phyloP scores from a whole-genome alignment of 129 eudicot species.

The Deinandra increscens region DNA sequence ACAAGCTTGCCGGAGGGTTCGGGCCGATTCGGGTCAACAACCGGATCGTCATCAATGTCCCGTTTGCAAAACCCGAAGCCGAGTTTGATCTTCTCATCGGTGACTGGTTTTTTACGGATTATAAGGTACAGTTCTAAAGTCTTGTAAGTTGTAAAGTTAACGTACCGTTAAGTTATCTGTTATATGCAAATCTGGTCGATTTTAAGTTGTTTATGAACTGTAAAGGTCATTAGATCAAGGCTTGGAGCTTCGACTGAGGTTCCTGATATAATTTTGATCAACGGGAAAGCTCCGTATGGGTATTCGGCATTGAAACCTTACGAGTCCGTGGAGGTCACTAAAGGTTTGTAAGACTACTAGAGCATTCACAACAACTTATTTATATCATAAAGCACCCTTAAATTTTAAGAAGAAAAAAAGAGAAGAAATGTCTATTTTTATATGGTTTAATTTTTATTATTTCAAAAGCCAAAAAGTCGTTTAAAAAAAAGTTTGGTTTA shows the following conservation, averaged over 20 bases:
- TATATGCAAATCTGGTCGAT: background rate
- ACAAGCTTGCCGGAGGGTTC: slow-evolving; percentile 68
- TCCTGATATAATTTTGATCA: slow-evolving; percentile 62
- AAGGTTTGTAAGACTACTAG: slow-evolving; percentile 48
- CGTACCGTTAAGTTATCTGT: background rate
- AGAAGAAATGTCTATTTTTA: no score
- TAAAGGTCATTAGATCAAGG: slow-evolving; percentile 35
- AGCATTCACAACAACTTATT: no score
- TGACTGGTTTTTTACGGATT: slow-evolving; percentile 51
- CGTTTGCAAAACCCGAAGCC: slow-evolving; percentile 78
- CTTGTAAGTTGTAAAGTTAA: background rate
- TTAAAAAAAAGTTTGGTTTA: no score
- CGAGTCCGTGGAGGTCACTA: slow-evolving; percentile 56
- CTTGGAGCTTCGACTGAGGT: slow-evolving; percentile 26
- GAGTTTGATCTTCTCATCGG: slow-evolving; percentile 80
- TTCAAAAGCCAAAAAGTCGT: no score
- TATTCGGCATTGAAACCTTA: slow-evolving; percentile 21
- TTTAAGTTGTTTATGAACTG: slow-evolving; percentile 8
- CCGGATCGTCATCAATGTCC: slow-evolving; percentile 58
- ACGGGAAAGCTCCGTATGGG: slow-evolving; percentile 63
- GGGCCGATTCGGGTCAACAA: slow-evolving; percentile 79
- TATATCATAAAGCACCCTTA: no score
- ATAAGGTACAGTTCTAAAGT: slow-evolving; percentile 38
- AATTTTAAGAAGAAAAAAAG: no score
- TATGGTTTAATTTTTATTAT: no score